These are phyloP conservation scores for Conticribra guillardii DNA, from an alignment of 108 stramenopile species.

Conservation along the genomic window DNA sequence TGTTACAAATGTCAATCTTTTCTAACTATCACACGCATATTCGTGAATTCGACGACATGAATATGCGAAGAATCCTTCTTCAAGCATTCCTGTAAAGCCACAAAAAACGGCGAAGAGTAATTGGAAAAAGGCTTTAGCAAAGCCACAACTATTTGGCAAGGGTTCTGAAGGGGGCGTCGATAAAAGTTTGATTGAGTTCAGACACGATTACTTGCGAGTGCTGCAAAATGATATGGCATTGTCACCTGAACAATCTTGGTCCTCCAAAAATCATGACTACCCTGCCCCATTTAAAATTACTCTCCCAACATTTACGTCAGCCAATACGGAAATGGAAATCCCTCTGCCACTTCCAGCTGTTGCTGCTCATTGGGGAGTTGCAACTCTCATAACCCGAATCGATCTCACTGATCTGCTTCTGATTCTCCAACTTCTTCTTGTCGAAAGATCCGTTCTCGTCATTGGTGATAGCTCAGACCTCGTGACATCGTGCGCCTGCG, in stretches of 20 bases:
- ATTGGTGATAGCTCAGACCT: conserved; percentile 25
- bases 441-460: conserved; percentile 35
- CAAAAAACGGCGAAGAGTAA: background rate
- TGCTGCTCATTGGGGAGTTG: conserved; percentile 33
- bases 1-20: background rate
- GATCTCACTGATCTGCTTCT: conserved; percentile 11
- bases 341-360: conserved; percentile 42
- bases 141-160: too few relatives aligned
- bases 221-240: background rate
- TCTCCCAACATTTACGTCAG: conserved; percentile 6
- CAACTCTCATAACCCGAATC: conserved; percentile 25
- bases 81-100: background rate
- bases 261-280: background rate
- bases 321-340: conserved; percentile 1
- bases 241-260: background rate
- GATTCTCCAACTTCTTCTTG: conserved; percentile 27
- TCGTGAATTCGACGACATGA: background rate
- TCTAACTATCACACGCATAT: conserved; percentile 1
- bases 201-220: background rate
- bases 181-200: background rate
- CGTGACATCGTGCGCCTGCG: conserved; percentile 28
- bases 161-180: too few relatives aligned
- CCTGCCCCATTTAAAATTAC: conserved; percentile 4
- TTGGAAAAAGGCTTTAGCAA: background rate
- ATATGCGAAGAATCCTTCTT: background rate